Percentiles rank a stretch among this genome's conserved stretches.
Conservation (phyloP, 805 yeast species). For the Ogataea siamensis region DNA sequence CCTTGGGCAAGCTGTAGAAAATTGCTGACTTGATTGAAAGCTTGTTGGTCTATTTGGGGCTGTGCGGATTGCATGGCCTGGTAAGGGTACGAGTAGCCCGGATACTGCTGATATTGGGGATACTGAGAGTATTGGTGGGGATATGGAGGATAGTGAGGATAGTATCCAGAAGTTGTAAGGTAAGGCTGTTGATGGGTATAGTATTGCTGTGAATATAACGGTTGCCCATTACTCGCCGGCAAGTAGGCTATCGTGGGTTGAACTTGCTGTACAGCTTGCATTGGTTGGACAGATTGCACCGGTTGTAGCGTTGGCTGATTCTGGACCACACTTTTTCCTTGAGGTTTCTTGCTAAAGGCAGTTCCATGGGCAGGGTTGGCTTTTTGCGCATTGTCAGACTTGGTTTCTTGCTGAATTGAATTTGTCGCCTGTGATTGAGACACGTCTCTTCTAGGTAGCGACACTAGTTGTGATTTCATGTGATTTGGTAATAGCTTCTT, state of each 20-base stretch:
- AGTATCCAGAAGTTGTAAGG: not conserved
- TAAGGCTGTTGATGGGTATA: slow-evolving; percentile 4
- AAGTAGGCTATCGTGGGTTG: not conserved
- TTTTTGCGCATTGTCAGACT: not conserved
- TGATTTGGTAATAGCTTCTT: slow-evolving; percentile 19
- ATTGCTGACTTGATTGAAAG: slow-evolving; percentile 27
- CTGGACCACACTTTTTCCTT: too few species aligned
- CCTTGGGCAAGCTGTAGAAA: slow-evolving; percentile 21
- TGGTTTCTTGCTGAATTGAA: not conserved
- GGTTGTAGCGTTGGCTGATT: slow-evolving; percentile 1
- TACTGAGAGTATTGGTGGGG: slow-evolving; percentile 18
- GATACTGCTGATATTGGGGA: slow-evolving; percentile 6
- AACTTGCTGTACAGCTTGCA: slow-evolving; percentile 2
- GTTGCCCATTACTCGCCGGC: too few species aligned
- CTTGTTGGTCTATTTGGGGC: slow-evolving; percentile 15
- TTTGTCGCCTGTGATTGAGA: slow-evolving; percentile 3
- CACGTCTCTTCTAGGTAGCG: slow-evolving; percentile 18
- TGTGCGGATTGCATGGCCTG: slow-evolving; percentile 5
- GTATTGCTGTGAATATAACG: slow-evolving; percentile 1
- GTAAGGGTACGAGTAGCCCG: slow-evolving; percentile 2
- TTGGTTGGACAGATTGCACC: slow-evolving; percentile 7
- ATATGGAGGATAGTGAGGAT: slow-evolving; percentile 13
- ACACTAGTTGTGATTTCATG: slow-evolving; percentile 24
- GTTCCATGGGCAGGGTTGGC: not conserved
- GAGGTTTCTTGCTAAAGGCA: too few species aligned